A percentile compares a stretch with the other conserved stretches of the same genome.
These are phyloP conservation scores for Lepiota brunneoincarnata DNA, from an alignment of 768 basidiomycete genomes.

Conservation along the genomic window DNA sequence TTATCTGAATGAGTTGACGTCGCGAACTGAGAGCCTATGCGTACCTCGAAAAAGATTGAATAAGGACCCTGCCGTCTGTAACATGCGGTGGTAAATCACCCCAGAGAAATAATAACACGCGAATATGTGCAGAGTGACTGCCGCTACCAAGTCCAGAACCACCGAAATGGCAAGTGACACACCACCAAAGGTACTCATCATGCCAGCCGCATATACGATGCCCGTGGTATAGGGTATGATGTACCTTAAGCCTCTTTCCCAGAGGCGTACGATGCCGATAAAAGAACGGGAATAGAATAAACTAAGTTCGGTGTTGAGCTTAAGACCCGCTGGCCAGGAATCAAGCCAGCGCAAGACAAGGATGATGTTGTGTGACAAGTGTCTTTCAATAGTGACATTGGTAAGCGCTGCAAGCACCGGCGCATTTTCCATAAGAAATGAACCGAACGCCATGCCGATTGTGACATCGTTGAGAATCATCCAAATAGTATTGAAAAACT, in stretches of 20 bases:
- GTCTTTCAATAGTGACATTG: background rate
- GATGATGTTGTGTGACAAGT: conserved; percentile 33
- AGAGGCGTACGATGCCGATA: conserved; percentile 58
- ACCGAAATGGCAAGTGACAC: conserved; percentile 12
- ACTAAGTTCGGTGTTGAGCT: conserved; percentile 94
- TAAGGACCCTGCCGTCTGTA: conserved; percentile 58
- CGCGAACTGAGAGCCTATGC: background rate
- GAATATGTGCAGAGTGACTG: conserved; percentile 65
- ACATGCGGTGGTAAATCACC: conserved; percentile 57
- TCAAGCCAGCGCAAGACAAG: conserved; percentile 80
- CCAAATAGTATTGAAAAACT: conserved; percentile 94
- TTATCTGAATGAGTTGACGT: background rate
- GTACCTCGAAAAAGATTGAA: conserved; percentile 91
- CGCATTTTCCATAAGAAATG: conserved; percentile 70
- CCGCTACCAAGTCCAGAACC: conserved; percentile 11
- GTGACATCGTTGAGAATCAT: conserved; percentile 88
- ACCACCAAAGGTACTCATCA: conserved; percentile 21
- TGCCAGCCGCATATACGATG: conserved; percentile 33
- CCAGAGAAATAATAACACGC: conserved; percentile 65
- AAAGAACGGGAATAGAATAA: conserved; percentile 77
- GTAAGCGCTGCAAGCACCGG: conserved; percentile 34
- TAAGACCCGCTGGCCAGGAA: conserved; percentile 94
- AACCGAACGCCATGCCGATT: conserved; percentile 70
- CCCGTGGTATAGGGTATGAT: conserved; percentile 18
- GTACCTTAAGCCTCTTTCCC: conserved; percentile 39